Conservation (phyloP, 352 stramenopile species). For the Salisapilia sapeloensis region DNA sequence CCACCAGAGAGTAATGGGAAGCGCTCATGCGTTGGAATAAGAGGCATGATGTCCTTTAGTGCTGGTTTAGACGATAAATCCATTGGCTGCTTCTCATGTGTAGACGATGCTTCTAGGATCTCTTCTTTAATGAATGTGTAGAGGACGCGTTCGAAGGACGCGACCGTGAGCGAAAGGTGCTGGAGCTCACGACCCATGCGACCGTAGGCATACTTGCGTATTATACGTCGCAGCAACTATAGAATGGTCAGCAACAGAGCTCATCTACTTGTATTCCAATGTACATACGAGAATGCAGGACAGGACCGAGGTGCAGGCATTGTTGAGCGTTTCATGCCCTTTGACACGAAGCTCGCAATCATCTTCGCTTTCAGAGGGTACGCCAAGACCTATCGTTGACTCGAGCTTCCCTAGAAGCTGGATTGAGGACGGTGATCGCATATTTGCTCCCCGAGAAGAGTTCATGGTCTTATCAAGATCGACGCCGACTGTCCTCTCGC, state of each 20-base stretch:
- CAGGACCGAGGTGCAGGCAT: conserved; percentile 46
- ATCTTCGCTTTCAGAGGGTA: conserved; percentile 21
- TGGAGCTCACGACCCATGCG: conserved; percentile 69
- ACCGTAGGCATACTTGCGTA: conserved; percentile 70
- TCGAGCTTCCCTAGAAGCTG: conserved; percentile 74
- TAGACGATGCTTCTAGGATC: conserved; percentile 66
- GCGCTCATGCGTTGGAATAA: conserved; percentile 65
- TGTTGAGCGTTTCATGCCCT: conserved; percentile 59
- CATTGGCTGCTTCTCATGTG: conserved; percentile 24
- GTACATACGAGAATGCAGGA: conserved; percentile 35
- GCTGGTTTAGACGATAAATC: conserved; percentile 68
- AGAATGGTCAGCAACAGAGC: conserved; percentile 1
- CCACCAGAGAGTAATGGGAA: conserved; percentile 72
- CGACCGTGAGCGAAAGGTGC: conserved; percentile 73
- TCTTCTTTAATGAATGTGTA: conserved; percentile 84
- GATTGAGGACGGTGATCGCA: conserved; percentile 67
- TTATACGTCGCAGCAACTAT: conserved; percentile 61
- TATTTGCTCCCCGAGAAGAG: conserved; percentile 8
- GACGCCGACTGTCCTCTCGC: too few relatives aligned
- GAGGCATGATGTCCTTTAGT: conserved; percentile 77
- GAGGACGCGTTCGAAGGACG: conserved; percentile 66
- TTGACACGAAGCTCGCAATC: conserved; percentile 51
- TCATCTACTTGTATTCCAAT: background rate
- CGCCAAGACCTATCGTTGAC: conserved; percentile 16
- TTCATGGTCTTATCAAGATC: too few relatives aligned